Conservation (phyloP, 1,139 yeast species). For the Blastobotrys niveus region DNA sequence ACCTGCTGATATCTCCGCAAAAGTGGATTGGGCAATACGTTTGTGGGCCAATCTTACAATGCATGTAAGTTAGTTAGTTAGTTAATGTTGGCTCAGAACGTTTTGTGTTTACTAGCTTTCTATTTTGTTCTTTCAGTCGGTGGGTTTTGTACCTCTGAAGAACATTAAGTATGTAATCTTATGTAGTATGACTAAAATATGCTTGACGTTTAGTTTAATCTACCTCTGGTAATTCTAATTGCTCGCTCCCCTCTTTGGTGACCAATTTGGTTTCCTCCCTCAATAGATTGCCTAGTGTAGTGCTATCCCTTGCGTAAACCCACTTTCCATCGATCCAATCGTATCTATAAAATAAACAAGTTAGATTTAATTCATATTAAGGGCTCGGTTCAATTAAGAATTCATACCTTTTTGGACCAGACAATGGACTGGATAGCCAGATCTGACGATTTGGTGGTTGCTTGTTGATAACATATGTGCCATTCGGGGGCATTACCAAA, state of each 20-base stretch:
- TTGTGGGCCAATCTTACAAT: too few relatives aligned
- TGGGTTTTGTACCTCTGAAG: too few relatives aligned
- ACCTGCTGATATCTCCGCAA: too few relatives aligned
- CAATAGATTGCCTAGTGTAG: constrained; percentile 35
- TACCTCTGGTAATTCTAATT: constrained; percentile 14
- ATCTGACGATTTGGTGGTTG: constrained; percentile 93
- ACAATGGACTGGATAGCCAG: constrained; percentile 85
- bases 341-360: constrained; percentile 19
- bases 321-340: constrained; percentile 37
- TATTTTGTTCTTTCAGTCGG: too few relatives aligned
- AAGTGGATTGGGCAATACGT: too few relatives aligned
- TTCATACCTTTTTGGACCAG: constrained; percentile 73
- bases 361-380: not conserved
- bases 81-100: too few relatives aligned
- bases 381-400: not conserved
- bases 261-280: constrained; percentile 32
- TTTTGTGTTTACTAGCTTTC: too few relatives aligned
- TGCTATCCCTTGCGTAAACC: constrained; percentile 38
- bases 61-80: too few relatives aligned
- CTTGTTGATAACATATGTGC: constrained; percentile 82
- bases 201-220: constrained; percentile 9
- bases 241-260: constrained; percentile 21
- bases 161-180: too few relatives aligned
- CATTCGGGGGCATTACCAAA: constrained; percentile 56
- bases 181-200: too few relatives aligned